Conservation (phyloP, 2,329 filamentous ascomycete species). For the Fusarium tanahbumbuense region DNA sequence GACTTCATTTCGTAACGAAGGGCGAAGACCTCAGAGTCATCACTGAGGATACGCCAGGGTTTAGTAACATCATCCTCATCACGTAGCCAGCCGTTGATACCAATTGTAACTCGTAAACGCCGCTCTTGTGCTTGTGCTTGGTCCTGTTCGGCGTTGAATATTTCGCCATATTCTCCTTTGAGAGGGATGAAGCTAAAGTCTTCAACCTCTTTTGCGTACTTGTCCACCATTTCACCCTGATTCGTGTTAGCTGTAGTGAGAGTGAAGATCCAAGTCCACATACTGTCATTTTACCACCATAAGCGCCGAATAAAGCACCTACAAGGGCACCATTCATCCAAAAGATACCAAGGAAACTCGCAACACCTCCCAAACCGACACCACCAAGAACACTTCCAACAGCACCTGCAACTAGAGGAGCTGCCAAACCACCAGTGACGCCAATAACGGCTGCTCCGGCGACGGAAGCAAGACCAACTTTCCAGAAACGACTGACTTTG, state of each 20-base stretch:
- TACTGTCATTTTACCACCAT: constrained; percentile 79
- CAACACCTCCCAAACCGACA: constrained; percentile 85
- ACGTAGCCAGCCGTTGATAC: constrained; percentile 87
- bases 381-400: constrained; percentile 87
- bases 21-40: constrained; percentile 83
- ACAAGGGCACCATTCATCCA: constrained; percentile 89
- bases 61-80: constrained; percentile 78
- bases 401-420: constrained; percentile 86
- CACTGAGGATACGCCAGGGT: constrained; percentile 81
- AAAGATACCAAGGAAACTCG: constrained; percentile 85
- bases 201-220: constrained; percentile 87
- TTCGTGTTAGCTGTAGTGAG: constrained; percentile 23
- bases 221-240: constrained; percentile 83
- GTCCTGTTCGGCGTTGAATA: constrained; percentile 30
- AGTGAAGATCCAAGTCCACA: constrained; percentile 14
- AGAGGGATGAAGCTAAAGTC: constrained; percentile 85
- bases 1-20: constrained; percentile 85
- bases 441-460: constrained; percentile 92
- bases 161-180: constrained; percentile 57
- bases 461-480: constrained; percentile 88
- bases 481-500: constrained; percentile 80
- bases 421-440: constrained; percentile 89
- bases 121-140: constrained; percentile 50
- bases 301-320: constrained; percentile 88
- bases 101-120: constrained; percentile 82